phyloP scores from a whole-genome alignment of 768 basidiomycete species.

The Boletus huronensis region DNA sequence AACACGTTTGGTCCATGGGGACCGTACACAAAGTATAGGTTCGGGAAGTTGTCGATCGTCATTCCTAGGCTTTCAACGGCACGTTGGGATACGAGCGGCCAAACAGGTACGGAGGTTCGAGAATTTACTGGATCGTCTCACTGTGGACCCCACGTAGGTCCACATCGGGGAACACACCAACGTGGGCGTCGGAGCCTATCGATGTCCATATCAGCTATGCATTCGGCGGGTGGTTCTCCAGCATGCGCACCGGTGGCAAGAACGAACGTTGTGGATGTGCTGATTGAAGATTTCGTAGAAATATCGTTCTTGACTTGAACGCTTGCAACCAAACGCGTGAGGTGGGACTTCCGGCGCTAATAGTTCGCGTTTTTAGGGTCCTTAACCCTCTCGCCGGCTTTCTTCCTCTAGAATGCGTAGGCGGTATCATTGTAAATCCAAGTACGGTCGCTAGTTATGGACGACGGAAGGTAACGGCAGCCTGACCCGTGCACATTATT shows the following conservation, averaged over 20 bases:
- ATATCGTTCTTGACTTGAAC: not conserved
- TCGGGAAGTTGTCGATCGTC: conserved; percentile 18
- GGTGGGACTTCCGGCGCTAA: not conserved
- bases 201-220: not conserved
- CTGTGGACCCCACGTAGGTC: conserved; percentile 10
- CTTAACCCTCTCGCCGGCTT: not conserved
- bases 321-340: not conserved
- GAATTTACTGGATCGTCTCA: conserved; percentile 12
- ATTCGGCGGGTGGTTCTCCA: not conserved
- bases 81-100: too few relatives aligned
- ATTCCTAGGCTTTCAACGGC: conserved; percentile 2
- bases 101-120: too few relatives aligned
- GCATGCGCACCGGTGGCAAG: conserved; percentile 2
- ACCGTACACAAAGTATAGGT: conserved; percentile 14
- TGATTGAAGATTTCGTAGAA: conserved; percentile 1
- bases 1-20: conserved; percentile 10
- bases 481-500: conserved; percentile 13
- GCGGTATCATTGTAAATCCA: not conserved
- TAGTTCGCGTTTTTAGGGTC: not conserved
- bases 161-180: conserved; percentile 3
- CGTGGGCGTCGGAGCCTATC: not conserved
- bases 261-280: conserved; percentile 8
- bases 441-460: too few relatives aligned
- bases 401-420: conserved; percentile 15
- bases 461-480: not conserved